Base-by-base conservation (phyloP, 2,329 filamentous ascomycete genomes). In the Calonectria pauciramosa region DNA sequence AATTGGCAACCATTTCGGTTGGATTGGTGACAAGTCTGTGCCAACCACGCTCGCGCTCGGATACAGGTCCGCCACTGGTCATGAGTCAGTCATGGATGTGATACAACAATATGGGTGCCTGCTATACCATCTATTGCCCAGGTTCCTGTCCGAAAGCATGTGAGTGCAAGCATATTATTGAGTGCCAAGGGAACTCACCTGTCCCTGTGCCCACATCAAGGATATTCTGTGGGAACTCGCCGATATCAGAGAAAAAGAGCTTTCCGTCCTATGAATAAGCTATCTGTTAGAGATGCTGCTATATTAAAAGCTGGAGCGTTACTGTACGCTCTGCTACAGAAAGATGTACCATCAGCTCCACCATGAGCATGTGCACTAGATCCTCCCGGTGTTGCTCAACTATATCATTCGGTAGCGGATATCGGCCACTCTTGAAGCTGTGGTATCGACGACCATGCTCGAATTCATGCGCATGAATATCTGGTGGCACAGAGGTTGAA, bases 111-210 rank as follows among this genome's bases (percentile, higher is more conserved):
- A 30, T 36, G 30, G 38, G 14, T 38, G 18, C 59, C 64, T 26
- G 38, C 26, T 23, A 47, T 75, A 87, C 86, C 85, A 72, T 88
- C 87, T 66, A 92, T 88, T 1, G 90, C 89, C 90, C 90, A 91
- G 6, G 88, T 83, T n/a, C 87, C 86, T 84, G 44, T 30, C 23
- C 38, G 41, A 16, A 14, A 14, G 10, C 52, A 13, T 38, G 68
- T 79, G 26, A 80, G 72, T 54, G 70, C 32, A 20, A 28, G 51
- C 26, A 8, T 52, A 8, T 59, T 16, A 59, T 51, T 52, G 38
- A 34, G 14, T 38, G 30, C 4, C 44, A 10, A 13, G 26, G 20
- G 13, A 18, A 76, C 82, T 77, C 79, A 86, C 87, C 87, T 14
- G 86, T 89, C 5, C 89, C 88, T 1, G 89, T 90, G 18, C 89